Conservation (phyloP, 139 green algal genomes). For the Tetraselmis striata region DNA sequence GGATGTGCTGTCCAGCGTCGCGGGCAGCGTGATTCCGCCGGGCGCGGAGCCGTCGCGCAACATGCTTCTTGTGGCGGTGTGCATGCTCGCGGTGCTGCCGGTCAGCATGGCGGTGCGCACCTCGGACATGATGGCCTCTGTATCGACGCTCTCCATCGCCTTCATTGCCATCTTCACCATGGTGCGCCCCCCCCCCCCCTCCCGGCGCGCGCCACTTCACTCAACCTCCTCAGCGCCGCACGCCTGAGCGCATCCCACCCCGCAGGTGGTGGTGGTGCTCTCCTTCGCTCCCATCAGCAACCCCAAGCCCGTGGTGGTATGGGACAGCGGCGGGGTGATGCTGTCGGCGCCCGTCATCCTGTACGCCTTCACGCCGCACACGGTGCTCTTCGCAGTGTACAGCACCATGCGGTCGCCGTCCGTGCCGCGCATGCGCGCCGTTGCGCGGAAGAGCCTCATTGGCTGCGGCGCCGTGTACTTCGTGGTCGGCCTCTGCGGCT, state of each 20-base stretch:
- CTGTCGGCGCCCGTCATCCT: background rate
- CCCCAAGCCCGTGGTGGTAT: background rate
- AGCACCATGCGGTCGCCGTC: background rate
- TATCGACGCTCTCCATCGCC: constrained; percentile 51
- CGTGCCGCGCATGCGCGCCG: background rate
- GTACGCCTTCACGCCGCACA: background rate
- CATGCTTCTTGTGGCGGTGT: constrained; percentile 47
- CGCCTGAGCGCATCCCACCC: too few species aligned
- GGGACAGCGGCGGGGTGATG: background rate
- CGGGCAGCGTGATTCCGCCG: constrained; percentile 70
- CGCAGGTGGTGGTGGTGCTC: background rate
- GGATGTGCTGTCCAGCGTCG: constrained; percentile 64
- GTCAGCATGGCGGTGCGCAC: constrained; percentile 62
- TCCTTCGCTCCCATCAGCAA: background rate
- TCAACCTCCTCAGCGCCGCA: too few species aligned
- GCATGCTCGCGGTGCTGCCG: constrained; percentile 54
- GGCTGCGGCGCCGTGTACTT: constrained; percentile 49
- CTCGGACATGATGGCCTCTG: constrained; percentile 42
- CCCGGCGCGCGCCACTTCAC: constrained; percentile 10
- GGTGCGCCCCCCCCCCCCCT: background rate
- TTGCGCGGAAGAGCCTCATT: constrained; percentile 11
- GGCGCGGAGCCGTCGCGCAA: constrained; percentile 67
- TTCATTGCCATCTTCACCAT: constrained; percentile 66
- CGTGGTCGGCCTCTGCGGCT: constrained; percentile 60
- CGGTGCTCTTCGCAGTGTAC: constrained; percentile 8